Percentiles rank a stretch among this genome's conserved stretches.
phyloP scores from a whole-genome alignment of 305 asterid genomes.

The Nicotiana rustica region DNA sequence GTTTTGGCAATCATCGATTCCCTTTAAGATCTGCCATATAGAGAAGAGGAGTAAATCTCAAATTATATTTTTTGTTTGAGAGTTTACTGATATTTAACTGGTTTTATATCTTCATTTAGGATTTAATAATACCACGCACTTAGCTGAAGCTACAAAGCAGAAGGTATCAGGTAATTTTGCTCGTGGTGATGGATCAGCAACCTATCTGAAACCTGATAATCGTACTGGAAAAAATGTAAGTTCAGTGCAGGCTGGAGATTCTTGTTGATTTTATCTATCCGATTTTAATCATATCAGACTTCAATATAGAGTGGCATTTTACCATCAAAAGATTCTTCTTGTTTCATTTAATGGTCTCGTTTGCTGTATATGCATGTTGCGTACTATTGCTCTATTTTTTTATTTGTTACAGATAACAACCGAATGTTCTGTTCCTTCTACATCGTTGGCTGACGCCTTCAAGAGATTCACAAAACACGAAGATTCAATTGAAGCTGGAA shows the following conservation, averaged over 20 bases:
- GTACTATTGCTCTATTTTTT: not conserved
- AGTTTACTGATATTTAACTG: constrained; percentile 26
- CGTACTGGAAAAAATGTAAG: constrained; percentile 35
- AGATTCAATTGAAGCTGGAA: constrained; percentile 35
- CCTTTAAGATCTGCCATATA: constrained; percentile 7
- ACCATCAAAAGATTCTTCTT: not conserved
- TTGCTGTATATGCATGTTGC: constrained; percentile 24
- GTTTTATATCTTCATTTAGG: constrained; percentile 12
- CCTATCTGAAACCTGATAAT: constrained; percentile 32
- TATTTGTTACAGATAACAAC: constrained; percentile 26
- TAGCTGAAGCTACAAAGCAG: constrained; percentile 32
- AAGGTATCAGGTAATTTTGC: constrained; percentile 29
- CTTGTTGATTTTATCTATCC: constrained; percentile 12
- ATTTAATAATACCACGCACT: constrained; percentile 12
- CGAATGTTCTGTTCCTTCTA: constrained; percentile 33
- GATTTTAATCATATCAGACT: not conserved
- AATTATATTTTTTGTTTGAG: not conserved
- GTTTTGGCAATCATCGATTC: not conserved
- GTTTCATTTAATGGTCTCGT: not conserved
- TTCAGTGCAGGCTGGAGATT: constrained; percentile 1
- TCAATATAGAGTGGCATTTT: constrained; percentile 15
- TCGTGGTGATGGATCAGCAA: constrained; percentile 32
- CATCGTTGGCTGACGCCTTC: constrained; percentile 35
- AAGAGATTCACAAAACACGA: constrained; percentile 29
- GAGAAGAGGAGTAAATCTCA: constrained; percentile 9